These are phyloP conservation scores for Amauroascus verrucosus DNA, from an alignment of 2,329 filamentous ascomycete species.

Conservation along the genomic window DNA sequence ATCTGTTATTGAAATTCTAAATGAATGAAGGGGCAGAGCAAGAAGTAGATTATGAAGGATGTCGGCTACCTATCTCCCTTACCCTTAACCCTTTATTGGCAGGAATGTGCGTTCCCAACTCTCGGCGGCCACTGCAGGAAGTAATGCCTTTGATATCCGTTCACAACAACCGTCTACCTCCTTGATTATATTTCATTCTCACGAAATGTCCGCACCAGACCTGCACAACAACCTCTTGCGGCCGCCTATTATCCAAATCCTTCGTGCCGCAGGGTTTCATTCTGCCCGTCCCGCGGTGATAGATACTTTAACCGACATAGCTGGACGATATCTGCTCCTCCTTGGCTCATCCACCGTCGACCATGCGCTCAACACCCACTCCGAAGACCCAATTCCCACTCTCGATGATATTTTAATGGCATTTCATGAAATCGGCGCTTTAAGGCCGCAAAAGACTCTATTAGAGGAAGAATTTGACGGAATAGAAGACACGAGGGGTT, in stretches of 20 bases:
- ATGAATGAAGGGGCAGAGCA: not conserved
- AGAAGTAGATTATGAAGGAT: not conserved
- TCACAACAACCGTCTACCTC: not conserved
- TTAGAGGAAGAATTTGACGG: conserved; percentile 59
- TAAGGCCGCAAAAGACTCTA: conserved; percentile 57
- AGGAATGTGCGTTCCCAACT: conserved; percentile 5
- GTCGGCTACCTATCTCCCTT: not conserved
- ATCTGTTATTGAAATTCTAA: too few relatives aligned
- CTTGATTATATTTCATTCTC: not conserved
- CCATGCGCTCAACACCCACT: conserved; percentile 60
- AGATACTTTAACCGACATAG: conserved; percentile 78
- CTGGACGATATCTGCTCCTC: conserved; percentile 66
- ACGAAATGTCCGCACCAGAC: conserved; percentile 24
- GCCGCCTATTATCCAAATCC: conserved; percentile 77
- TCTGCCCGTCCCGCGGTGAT: conserved; percentile 69
- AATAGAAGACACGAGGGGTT: conserved; percentile 66
- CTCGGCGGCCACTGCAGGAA: not conserved
- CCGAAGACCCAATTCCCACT: conserved; percentile 50
- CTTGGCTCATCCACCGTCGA: conserved; percentile 62
- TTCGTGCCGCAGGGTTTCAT: conserved; percentile 85
- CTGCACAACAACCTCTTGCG: conserved; percentile 71
- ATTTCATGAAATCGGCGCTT: conserved; percentile 66
- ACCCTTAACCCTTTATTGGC: not conserved
- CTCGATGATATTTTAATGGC: conserved; percentile 77
- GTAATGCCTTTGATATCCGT: conserved; percentile 5